phyloP scores from a whole-genome alignment of 2,329 filamentous ascomycete genomes.

The Helminthosporium solani region DNA sequence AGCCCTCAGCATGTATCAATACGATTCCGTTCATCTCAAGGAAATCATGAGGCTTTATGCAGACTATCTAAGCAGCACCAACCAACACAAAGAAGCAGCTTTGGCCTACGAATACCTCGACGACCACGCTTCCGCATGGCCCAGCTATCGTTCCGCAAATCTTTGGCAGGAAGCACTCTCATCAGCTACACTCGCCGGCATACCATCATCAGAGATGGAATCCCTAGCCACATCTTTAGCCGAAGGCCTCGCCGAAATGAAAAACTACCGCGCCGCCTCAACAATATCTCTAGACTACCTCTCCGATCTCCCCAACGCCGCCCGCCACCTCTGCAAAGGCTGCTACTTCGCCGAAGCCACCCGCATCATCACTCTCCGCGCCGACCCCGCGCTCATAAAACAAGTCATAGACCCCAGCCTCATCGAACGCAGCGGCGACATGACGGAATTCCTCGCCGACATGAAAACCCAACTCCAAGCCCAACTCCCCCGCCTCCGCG shows the following conservation, averaged over 20 bases:
- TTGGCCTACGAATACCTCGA: slow-evolving; percentile 85
- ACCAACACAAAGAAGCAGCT: slow-evolving; percentile 81
- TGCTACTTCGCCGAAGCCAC: slow-evolving; percentile 88
- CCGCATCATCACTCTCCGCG: slow-evolving; percentile 66
- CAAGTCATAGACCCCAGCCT: slow-evolving; percentile 75
- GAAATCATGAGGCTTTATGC: slow-evolving; percentile 78
- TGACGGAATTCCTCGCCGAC: slow-evolving; percentile 89
- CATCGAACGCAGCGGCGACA: slow-evolving; percentile 75
- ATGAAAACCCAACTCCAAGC: slow-evolving; percentile 82
- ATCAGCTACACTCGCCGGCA: slow-evolving; percentile 64
- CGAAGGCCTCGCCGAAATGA: slow-evolving; percentile 77
- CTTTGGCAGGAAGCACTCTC: slow-evolving; percentile 91
- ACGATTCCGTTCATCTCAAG: slow-evolving; percentile 66
- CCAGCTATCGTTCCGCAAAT: slow-evolving; percentile 80
- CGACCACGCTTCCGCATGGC: slow-evolving; percentile 72
- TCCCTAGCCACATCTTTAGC: slow-evolving; percentile 73
- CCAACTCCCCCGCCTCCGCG: slow-evolving; percentile 81
- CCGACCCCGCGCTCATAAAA: slow-evolving; percentile 62
- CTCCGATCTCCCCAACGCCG: slow-evolving; percentile 66
- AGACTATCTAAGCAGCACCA: slow-evolving; percentile 70
- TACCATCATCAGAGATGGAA: slow-evolving; percentile 60
- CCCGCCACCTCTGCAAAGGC: slow-evolving; percentile 80
- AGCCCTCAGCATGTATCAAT: slow-evolving; percentile 80
- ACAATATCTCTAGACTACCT: slow-evolving; percentile 82
- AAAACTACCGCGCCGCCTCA: slow-evolving; percentile 79